phyloP scores from a whole-genome alignment of 1,284 basidiomycete species.

The Phenoliferia sp. region DNA sequence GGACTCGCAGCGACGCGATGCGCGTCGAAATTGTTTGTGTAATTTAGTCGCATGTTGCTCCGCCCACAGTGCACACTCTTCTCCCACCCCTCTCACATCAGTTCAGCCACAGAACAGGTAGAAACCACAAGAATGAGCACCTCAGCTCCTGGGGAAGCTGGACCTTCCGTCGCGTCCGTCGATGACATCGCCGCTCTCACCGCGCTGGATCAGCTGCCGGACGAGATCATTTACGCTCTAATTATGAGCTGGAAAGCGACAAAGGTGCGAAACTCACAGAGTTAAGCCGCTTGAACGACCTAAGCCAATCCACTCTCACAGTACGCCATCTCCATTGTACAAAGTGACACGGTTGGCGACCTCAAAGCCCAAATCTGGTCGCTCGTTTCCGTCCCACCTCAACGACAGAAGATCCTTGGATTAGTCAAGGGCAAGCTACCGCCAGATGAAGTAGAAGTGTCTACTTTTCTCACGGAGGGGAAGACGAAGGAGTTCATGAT shows the following conservation, averaged over 20 bases:
- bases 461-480: conserved; percentile 51
- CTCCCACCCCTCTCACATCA: too few relatives aligned
- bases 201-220: too few relatives aligned
- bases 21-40: too few relatives aligned
- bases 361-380: conserved; percentile 51
- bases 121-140: too few relatives aligned
- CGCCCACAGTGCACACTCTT: too few relatives aligned
- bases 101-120: too few relatives aligned
- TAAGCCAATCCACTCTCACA: background rate
- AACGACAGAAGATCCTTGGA: conserved; percentile 83
- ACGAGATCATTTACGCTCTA: conserved; percentile 8
- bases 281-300: background rate
- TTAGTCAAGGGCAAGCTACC: conserved; percentile 79
- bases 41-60: too few relatives aligned
- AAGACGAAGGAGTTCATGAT: conserved; percentile 66
- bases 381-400: conserved; percentile 73
- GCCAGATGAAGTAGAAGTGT: conserved; percentile 60
- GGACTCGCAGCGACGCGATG: too few relatives aligned
- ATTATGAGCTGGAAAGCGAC: conserved; percentile 9
- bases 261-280: background rate
- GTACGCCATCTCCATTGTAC: conserved; percentile 5
- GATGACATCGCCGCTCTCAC: too few relatives aligned
- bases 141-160: too few relatives aligned
- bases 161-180: too few relatives aligned
- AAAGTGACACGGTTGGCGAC: conserved; percentile 26